Evolutionary conservation across 805 yeast genomes (phyloP).

Genomic region (Pichia exigua): DNA sequence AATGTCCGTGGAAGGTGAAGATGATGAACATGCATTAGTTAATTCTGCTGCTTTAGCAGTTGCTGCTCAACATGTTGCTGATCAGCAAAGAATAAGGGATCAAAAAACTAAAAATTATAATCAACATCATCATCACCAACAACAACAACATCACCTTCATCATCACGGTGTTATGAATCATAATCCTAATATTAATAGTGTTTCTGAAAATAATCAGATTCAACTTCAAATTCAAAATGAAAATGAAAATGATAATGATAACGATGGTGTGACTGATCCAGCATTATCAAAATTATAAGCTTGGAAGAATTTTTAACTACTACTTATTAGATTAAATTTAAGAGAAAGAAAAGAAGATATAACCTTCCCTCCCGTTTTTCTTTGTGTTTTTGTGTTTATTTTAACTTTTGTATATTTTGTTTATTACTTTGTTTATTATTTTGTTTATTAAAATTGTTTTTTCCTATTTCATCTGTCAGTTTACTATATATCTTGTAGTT

Average conservation of each 20-base stretch:
- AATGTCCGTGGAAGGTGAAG: conserved; percentile 10
- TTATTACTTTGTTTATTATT: background rate
- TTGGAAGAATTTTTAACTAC: background rate
- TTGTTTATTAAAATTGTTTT: background rate
- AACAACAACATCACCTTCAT: no score
- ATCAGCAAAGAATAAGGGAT: conserved; percentile 11
- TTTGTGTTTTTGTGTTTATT: background rate
- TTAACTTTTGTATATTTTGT: background rate
- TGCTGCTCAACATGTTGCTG: conserved; percentile 13
- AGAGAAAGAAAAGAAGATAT: no score
- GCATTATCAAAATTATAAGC: conserved; percentile 10
- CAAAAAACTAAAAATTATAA: background rate
- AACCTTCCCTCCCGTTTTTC: background rate
- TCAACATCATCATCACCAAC: background rate
- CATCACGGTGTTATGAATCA: background rate
- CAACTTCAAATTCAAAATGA: background rate
- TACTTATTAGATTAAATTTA: background rate
- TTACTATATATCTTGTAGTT: background rate
- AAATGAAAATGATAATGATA: background rate
- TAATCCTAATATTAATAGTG: background rate
- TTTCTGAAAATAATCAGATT: background rate
- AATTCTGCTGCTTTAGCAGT: conserved; percentile 13
- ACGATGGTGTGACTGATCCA: conserved; percentile 14
- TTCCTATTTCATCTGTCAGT: background rate
- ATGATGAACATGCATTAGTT: conserved; percentile 11